Base-by-base conservation (phyloP, 2,329 filamentous ascomycete species). In the Leptosphaerulina australis region DNA sequence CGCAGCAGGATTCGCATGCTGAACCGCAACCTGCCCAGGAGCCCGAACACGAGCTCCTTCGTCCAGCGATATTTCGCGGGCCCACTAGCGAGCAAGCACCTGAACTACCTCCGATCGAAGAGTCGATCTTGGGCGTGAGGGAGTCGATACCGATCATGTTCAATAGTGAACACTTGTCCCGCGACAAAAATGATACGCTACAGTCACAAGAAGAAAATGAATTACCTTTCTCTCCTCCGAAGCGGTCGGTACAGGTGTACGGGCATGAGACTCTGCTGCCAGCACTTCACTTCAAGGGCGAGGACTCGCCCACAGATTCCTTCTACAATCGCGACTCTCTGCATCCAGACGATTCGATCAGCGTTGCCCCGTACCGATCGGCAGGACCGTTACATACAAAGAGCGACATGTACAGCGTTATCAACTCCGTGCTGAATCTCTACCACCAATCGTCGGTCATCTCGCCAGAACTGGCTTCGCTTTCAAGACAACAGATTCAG, bases 71-170 rank as follows among this genome's bases (percentile, higher is more conserved):
- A 7, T 71, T 70, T 53, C 58, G 63, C n/a, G 51, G 62, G 14
- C 21, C 55, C 29, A 50, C 31, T 14, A 58, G 48, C 25, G 43
- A 47, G 17, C 48, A 48, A 10, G 44, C 43, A 26, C 36, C 43
- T 24, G 56, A 54, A 15, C 53, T 59, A 1, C 58, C 60, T 25
- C 52, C 55, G 10, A 55, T 60, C 14, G 63, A 70, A 22, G 62
- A 73, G 37, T 81, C 79, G 2, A 78, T 80, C 22, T 61, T 74
- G 30, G 78, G 81, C 31, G 78, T 82, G 43, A 73, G 75, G 50
- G 80, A 81, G 54, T 82, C 81, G 4, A 80, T 84, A 45, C 78
- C 80, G 31, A 81, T 84, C 36, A 79, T 83, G 75, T 72, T 83
- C 30, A 71, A 76, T 18, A 66, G 71, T 22, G 77, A 79, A 1